These are phyloP conservation scores for Sugiyamaella smithiae DNA, from an alignment of 805 yeast species.

Conservation along the genomic window DNA sequence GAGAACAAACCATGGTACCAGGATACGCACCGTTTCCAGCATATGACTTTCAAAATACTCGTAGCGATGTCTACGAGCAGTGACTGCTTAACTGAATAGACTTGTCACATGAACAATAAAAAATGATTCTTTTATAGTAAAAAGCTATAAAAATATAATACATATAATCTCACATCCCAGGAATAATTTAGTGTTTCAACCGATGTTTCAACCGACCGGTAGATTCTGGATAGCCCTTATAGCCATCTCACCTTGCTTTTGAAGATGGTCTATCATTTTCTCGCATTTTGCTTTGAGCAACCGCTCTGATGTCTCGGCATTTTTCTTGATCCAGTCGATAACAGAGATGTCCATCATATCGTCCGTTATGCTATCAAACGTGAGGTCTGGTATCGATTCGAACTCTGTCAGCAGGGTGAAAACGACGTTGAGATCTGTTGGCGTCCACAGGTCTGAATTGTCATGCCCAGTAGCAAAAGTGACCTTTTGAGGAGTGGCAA, in stretches of 20 bases:
- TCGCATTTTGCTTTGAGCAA: constrained; percentile 48
- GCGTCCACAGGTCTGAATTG: constrained; percentile 18
- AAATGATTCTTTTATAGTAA: too few species aligned
- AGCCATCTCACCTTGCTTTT: constrained; percentile 50
- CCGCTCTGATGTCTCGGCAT: constrained; percentile 52
- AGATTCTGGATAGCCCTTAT: constrained; percentile 31
- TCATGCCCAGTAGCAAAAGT: background rate
- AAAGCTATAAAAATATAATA: too few species aligned
- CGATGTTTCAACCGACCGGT: constrained; percentile 3
- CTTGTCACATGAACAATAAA: background rate
- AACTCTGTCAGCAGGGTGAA: constrained; percentile 35
- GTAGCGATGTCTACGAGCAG: background rate
- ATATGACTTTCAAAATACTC: constrained; percentile 8
- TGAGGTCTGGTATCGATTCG: constrained; percentile 4
- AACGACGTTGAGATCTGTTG: constrained; percentile 33
- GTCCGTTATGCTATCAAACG: constrained; percentile 24
- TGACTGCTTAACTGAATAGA: background rate
- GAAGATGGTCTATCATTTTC: constrained; percentile 47
- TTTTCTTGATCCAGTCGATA: constrained; percentile 62
- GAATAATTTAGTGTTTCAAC: too few species aligned
- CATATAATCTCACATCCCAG: too few species aligned
- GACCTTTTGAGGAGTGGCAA: background rate
- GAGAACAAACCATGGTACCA: background rate
- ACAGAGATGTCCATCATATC: constrained; percentile 67
- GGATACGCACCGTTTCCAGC: constrained; percentile 16